Evolutionary conservation across 805 yeast genomes (phyloP).

Genomic region (Metschnikowia santaceciliae): DNA sequence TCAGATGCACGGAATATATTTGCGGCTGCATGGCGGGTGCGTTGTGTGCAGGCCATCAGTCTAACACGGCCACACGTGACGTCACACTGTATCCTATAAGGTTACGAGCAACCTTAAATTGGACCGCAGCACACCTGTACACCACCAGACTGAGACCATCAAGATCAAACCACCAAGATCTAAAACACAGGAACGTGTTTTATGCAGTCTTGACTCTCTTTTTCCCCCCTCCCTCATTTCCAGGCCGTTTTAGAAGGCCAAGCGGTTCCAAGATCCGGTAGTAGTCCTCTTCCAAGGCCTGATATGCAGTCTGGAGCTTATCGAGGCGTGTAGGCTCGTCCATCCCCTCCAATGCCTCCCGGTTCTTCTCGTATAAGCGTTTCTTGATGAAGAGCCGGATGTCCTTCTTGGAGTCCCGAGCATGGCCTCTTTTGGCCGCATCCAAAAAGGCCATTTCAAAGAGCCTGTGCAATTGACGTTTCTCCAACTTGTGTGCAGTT

Average conservation of each 20-base stretch:
- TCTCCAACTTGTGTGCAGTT: constrained; percentile 54
- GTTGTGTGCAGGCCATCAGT: not conserved
- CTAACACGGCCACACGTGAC: not conserved
- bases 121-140: not conserved
- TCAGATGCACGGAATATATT: constrained; percentile 3
- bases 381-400: constrained; percentile 64
- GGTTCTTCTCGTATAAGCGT: constrained; percentile 73
- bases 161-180: no score
- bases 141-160: no score
- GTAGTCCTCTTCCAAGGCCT: constrained; percentile 68
- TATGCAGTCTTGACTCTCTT: constrained; percentile 8
- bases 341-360: constrained; percentile 67
- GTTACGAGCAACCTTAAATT: constrained; percentile 2
- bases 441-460: constrained; percentile 68
- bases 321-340: constrained; percentile 62
- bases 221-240: not conserved
- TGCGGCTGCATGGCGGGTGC: not conserved
- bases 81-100: not conserved
- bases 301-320: constrained; percentile 73
- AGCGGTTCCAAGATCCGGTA: constrained; percentile 46
- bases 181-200: no score
- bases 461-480: constrained; percentile 72
- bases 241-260: constrained; percentile 18
- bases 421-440: constrained; percentile 24
- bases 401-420: constrained; percentile 28